phyloP scores from a whole-genome alignment of 805 yeast species.

The Starmerella ratchasimensis region DNA sequence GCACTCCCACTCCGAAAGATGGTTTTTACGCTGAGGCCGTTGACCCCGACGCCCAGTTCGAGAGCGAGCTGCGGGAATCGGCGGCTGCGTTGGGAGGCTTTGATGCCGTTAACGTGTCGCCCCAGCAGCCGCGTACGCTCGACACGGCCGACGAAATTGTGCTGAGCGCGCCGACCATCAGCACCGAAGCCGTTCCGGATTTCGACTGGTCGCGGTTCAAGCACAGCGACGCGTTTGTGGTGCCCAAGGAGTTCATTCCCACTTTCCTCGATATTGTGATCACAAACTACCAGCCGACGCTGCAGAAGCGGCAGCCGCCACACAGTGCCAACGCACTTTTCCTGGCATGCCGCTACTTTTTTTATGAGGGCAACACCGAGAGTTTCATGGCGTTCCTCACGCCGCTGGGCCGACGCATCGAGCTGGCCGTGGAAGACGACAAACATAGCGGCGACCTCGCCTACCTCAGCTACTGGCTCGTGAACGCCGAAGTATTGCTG shows the following conservation, averaged over 20 bases:
- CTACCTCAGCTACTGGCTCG: slow-evolving; percentile 69
- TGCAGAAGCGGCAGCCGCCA: slow-evolving; percentile 28
- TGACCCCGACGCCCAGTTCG: slow-evolving; percentile 17
- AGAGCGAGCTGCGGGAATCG: slow-evolving; percentile 14
- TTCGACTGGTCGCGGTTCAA: slow-evolving; percentile 32
- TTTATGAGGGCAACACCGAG: slow-evolving; percentile 24
- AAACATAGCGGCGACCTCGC: slow-evolving; percentile 26
- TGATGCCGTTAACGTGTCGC: too few relatives aligned
- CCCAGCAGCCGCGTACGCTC: too few relatives aligned
- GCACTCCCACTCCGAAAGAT: slow-evolving; percentile 1
- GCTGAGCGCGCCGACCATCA: slow-evolving; percentile 4
- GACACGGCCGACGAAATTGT: not conserved
- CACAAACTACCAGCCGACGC: slow-evolving; percentile 26
- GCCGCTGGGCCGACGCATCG: slow-evolving; percentile 26
- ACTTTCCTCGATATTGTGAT: slow-evolving; percentile 28
- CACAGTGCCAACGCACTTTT: slow-evolving; percentile 33
- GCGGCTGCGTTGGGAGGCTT: slow-evolving; percentile 19
- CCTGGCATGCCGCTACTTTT: slow-evolving; percentile 30
- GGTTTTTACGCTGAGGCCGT: slow-evolving; percentile 18
- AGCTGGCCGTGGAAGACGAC: slow-evolving; percentile 24
- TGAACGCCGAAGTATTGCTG: slow-evolving; percentile 60
- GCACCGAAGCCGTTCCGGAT: slow-evolving; percentile 10
- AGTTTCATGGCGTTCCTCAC: slow-evolving; percentile 20
- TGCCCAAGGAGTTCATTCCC: slow-evolving; percentile 28
- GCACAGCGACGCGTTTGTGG: slow-evolving; percentile 31